Percentiles rank a stretch among this genome's conserved stretches.
Evolutionary conservation across 2,329 filamentous ascomycete species (phyloP).

Genomic region (Nemania abortiva): DNA sequence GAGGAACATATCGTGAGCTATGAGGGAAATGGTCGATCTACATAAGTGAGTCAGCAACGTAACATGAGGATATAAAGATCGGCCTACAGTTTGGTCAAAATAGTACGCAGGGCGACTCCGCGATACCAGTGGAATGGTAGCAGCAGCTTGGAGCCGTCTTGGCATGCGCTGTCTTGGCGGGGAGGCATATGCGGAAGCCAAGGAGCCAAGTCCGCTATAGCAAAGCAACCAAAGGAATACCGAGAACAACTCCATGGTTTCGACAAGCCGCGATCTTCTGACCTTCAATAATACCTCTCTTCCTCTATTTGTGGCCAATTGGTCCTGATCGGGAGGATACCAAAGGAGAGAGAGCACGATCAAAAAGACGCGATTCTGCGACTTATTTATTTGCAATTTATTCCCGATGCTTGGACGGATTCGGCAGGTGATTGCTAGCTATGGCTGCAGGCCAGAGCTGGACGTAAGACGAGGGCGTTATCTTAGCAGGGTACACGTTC

Average conservation of each 20-base stretch:
- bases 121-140: conserved; percentile 11
- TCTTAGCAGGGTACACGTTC: conserved; percentile 6
- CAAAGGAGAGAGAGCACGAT: neutral
- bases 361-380: neutral
- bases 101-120: conserved; percentile 33
- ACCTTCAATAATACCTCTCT: conserved; percentile 6
- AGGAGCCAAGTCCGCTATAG: conserved; percentile 18
- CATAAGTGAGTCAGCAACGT: conserved; percentile 10
- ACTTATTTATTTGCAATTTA: conserved; percentile 27
- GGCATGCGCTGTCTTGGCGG: conserved; percentile 26
- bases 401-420: conserved; percentile 24
- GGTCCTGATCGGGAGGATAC: neutral
- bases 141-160: conserved; percentile 22
- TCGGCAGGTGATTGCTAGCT: conserved; percentile 19
- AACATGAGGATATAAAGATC: neutral
- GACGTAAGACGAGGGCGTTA: conserved; percentile 11
- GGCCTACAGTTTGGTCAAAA: conserved; percentile 34
- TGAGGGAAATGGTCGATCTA: conserved; percentile 61
- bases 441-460: neutral
- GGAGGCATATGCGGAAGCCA: conserved; percentile 26
- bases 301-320: neutral
- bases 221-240: conserved; percentile 33
- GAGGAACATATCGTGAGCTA: conserved; percentile 47
- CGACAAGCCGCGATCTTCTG: conserved; percentile 4
- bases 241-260: conserved; percentile 32